phyloP scores from a whole-genome alignment of 305 asterid genomes.

The Stenogyne calaminthoides region DNA sequence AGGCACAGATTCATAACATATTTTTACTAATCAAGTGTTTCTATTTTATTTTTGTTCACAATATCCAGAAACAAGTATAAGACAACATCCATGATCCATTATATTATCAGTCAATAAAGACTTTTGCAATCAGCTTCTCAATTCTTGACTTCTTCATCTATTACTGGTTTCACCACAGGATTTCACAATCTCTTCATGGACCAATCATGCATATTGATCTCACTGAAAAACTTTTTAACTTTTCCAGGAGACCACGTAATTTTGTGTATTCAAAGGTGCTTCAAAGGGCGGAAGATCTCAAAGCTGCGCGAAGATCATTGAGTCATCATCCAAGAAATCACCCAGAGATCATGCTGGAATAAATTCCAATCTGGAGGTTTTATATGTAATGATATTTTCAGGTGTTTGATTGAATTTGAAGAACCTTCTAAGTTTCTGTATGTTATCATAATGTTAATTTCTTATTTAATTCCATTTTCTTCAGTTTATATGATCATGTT shows the following conservation, averaged over 20 bases:
- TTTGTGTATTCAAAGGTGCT: background rate
- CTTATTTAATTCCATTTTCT: background rate
- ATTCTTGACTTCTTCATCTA: background rate
- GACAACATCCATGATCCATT: background rate
- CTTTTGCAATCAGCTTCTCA: background rate
- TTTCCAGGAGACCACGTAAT: background rate
- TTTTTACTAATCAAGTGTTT: background rate
- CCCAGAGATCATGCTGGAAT: background rate
- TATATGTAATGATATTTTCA: background rate
- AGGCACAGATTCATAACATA: background rate
- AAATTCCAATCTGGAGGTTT: slow-evolving; percentile 10
- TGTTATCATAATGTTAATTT: background rate
- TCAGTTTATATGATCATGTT: background rate
- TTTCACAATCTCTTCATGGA: background rate
- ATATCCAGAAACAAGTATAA: background rate
- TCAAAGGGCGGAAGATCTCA: background rate
- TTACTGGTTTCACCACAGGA: background rate
- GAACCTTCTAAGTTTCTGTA: background rate
- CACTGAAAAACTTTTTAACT: background rate
- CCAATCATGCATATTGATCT: background rate
- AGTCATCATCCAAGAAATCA: background rate
- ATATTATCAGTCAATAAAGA: no score
- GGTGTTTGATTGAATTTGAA: background rate
- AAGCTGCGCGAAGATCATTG: background rate
- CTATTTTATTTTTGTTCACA: background rate